Evolutionary conservation across 1,139 yeast species (phyloP), one percentile per base, ranked within the genome.

Genomic region (Kluyveromyces marxianus): DNA sequence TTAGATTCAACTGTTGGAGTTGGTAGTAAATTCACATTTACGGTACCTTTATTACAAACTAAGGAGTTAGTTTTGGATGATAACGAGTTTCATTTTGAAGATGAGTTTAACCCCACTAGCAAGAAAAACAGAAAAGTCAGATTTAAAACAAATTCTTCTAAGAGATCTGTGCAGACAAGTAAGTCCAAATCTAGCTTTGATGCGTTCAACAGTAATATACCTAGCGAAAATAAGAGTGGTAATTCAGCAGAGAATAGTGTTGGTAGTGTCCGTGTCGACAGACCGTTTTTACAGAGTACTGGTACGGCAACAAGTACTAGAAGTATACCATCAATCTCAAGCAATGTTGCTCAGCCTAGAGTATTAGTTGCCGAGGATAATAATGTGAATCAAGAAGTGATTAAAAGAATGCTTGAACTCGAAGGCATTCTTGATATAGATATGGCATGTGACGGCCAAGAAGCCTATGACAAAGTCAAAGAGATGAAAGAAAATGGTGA

Each of bases 351-450:
- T 69, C 42, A 71, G 36, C 65, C 76, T 46, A 74, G 73, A 44
- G 80, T 92, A 25, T 71, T 92, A 48, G 90, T 92, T n/a, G 97
- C 97, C 0, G 98, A 92, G 59, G 98, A 92, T 61, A 92, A 92
- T 57, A 69, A 75, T 54, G 95, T 92, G 8, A 90, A 92, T 61
- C 97, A 89, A 62, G 95, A 88, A 62, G 96, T 92, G 31, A 84
- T 89, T 56, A 80, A 76, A 56, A 70, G 96, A 49, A 88, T 90
- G 95, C 71, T 92, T 49, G 75, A 75, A 48, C 69, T 87, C 25
- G 96, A 89, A 64, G 96, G 96, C 1, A 76, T 85, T 51, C 66
- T 65, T 4, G 77, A 83, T 52, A 71, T 92, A 40, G 81, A 81
- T 4, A 68, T 87, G 66, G 97, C 96, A 0, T 76, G 83, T 50